These are phyloP conservation scores for Phytophthora pisi DNA, from an alignment of 352 stramenopile genomes.

Conservation along the genomic window DNA sequence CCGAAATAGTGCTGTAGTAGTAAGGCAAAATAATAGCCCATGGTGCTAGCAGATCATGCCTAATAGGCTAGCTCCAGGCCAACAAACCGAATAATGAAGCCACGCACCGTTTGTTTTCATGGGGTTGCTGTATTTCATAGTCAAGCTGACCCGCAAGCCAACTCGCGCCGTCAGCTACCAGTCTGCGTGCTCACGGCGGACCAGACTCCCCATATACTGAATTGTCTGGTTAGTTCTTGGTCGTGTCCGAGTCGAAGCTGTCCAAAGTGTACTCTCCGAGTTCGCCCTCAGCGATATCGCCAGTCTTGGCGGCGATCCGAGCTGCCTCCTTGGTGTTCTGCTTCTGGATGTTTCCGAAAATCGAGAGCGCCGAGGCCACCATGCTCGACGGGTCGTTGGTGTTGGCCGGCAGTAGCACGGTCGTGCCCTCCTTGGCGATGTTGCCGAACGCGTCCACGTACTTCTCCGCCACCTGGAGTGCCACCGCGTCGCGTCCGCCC, in stretches of 20 bases:
- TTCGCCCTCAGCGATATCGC: conserved; percentile 21
- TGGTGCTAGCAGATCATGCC: no score
- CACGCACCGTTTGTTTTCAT: no score
- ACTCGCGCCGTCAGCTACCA: background rate
- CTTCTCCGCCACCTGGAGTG: conserved; percentile 90
- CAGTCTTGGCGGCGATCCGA: conserved; percentile 27
- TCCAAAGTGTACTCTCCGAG: conserved; percentile 74
- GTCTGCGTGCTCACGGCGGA: no score
- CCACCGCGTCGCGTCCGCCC: conserved; percentile 81
- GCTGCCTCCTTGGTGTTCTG: conserved; percentile 49
- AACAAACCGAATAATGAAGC: no score
- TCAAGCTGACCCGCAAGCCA: no score
- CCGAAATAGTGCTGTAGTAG: conserved; percentile 14
- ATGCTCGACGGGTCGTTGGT: conserved; percentile 87
- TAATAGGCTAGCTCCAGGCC: no score
- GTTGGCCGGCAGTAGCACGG: conserved; percentile 82
- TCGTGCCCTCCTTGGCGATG: conserved; percentile 91
- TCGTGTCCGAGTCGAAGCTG: conserved; percentile 44
- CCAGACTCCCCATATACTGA: conserved; percentile 2
- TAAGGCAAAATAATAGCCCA: conserved; percentile 5
- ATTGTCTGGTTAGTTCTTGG: conserved; percentile 32
- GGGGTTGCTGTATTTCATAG: no score
- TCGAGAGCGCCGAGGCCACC: conserved; percentile 88
- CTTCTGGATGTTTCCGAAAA: conserved; percentile 91
- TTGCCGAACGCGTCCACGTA: conserved; percentile 92